Base-by-base conservation (phyloP, 768 basidiomycete genomes). In the Serendipita indica region DNA sequence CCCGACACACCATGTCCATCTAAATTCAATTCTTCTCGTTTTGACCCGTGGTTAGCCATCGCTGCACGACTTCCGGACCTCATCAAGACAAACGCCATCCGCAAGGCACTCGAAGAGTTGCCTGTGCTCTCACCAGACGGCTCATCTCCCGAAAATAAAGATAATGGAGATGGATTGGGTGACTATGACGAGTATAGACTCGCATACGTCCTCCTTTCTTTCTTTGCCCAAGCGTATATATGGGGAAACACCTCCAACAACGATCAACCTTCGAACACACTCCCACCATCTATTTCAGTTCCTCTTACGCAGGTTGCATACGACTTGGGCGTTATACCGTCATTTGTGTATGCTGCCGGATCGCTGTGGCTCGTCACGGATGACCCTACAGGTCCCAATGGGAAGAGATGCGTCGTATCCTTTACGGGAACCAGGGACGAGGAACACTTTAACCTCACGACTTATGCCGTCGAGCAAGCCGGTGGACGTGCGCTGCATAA, bases 371-470 rank as follows among this genome's bases (percentile, higher is more conserved):
- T 54, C 25, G 22, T 22, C 49, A 54, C 49, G 22, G 30, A 30
- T 16, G 49, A 54, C 32, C 4, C 22, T 33, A 28, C 30, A 16
- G 32, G 22, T 10, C 18, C 18, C 5, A 4, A n/a, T 30, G 97
- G 88, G 65, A 73, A 90, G 56, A 76, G 77, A 39, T 79, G 76
- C 60, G 73, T 75, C 60, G 82, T 81, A 1, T 72, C 79, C 37
- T 94, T 96, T 72, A 91, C 93, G 1, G 77, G 79, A n/a, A 85
- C 84, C 3, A 69, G 69, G 18, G 87, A 90, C 65, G 93, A 97
- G 68, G 77, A 80, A 57, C 86, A 88, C 61, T 97, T 97, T 66
- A 96, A 88, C 71, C 76, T 96, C 46, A 77, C 82, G 43, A 90
- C 91, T 0, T 81, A 88, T 1, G 79, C 86, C 1, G 86, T 92